phyloP scores from a whole-genome alignment of 2,329 filamentous ascomycete genomes.

The Pestalotiopsis sp. region DNA sequence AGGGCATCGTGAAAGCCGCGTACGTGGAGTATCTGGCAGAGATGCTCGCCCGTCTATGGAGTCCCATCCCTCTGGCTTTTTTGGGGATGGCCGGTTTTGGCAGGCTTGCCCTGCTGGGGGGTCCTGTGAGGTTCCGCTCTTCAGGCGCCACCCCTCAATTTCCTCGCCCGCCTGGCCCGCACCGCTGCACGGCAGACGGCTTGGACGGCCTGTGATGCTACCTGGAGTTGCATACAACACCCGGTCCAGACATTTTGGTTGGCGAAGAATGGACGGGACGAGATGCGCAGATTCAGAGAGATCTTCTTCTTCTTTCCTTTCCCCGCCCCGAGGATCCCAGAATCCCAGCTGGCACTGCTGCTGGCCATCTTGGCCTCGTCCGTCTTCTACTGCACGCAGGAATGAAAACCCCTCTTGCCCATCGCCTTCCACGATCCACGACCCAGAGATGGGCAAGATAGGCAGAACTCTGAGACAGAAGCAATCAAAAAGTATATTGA shows the following conservation, averaged over 20 bases:
- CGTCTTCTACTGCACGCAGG: neutral
- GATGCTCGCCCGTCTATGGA: neutral
- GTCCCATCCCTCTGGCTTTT: neutral
- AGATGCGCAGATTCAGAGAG: neutral
- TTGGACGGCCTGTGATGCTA: slow-evolving; percentile 2
- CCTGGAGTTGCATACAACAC: slow-evolving; percentile 1
- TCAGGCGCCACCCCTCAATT: neutral
- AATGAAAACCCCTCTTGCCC: neutral
- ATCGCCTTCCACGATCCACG: neutral
- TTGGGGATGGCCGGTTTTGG: neutral
- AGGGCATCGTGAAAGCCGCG: slow-evolving; percentile 1
- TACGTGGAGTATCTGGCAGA: neutral
- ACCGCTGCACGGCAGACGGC: slow-evolving; percentile 5
- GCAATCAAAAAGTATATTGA: slow-evolving; percentile 11
- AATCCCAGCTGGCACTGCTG: neutral
- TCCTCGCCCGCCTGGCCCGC: neutral
- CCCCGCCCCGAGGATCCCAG: neutral
- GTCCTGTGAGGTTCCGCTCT: neutral
- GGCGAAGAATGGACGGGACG: neutral
- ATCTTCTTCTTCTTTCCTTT: neutral
- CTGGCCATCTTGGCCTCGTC: neutral
- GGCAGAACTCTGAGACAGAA: slow-evolving; percentile 2
- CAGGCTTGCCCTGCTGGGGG: neutral
- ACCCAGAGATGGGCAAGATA: neutral
- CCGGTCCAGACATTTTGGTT: neutral